A percentile compares a stretch with the other conserved stretches of the same genome.
phyloP scores from a whole-genome alignment of 768 basidiomycete genomes.

The Psilocybe subaeruginosa region DNA sequence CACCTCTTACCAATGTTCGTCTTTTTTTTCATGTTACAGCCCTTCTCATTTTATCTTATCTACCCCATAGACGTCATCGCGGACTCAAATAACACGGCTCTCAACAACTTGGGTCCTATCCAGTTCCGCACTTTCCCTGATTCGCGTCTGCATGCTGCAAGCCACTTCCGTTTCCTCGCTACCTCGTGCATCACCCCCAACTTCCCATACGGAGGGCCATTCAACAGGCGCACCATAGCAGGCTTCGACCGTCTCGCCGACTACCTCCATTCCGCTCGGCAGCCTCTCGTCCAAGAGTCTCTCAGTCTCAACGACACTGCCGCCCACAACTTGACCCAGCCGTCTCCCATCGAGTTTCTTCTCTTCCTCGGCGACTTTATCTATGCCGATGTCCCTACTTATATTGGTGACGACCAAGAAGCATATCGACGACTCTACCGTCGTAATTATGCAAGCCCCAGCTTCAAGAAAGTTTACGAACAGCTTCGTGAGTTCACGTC shows the following conservation, averaged over 20 bases:
- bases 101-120: constrained; percentile 44
- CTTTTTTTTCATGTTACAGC: background rate
- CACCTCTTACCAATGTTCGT: constrained; percentile 72
- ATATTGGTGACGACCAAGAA: constrained; percentile 58
- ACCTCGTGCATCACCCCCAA: constrained; percentile 72
- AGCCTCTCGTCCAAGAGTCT: background rate
- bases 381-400: constrained; percentile 72
- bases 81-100: constrained; percentile 43
- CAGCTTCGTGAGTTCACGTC: constrained; percentile 56
- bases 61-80: constrained; percentile 43
- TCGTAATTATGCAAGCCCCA: constrained; percentile 64
- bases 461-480: constrained; percentile 71
- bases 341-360: constrained; percentile 55
- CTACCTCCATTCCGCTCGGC: constrained; percentile 38
- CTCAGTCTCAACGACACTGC: constrained; percentile 11
- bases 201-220: constrained; percentile 69
- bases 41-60: background rate
- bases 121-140: constrained; percentile 79
- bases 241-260: constrained; percentile 69
- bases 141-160: constrained; percentile 52
- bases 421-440: constrained; percentile 70
- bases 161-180: constrained; percentile 69
- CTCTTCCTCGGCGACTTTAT: constrained; percentile 78
- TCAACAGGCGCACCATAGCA: constrained; percentile 52
- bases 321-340: constrained; percentile 7